These are phyloP conservation scores for Aspergillus indologenus DNA, from an alignment of 495 filamentous ascomycete genomes.

Conservation along the genomic window DNA sequence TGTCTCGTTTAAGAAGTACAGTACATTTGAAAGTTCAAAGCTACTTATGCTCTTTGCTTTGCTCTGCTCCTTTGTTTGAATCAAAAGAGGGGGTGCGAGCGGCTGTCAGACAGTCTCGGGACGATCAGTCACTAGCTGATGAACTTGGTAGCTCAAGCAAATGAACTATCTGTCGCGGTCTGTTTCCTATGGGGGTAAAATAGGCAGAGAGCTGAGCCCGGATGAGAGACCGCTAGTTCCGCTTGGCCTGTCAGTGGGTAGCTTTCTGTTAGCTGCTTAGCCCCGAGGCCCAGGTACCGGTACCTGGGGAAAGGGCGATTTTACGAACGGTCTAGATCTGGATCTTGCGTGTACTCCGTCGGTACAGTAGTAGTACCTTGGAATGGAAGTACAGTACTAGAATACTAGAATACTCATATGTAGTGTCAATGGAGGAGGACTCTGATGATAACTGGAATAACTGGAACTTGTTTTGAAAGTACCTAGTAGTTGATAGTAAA, in stretches of 20 bases:
- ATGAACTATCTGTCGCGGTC: neutral
- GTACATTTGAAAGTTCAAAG: neutral
- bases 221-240: neutral
- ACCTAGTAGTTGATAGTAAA: too few relatives aligned
- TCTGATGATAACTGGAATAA: too few relatives aligned
- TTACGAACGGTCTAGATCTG: too few relatives aligned
- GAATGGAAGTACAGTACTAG: too few relatives aligned
- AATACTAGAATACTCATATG: too few relatives aligned
- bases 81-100: neutral
- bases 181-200: constrained; percentile 1
- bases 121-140: constrained; percentile 8
- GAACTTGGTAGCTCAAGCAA: neutral
- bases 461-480: too few relatives aligned
- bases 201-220: constrained; percentile 1
- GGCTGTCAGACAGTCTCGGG: constrained; percentile 2
- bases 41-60: constrained; percentile 9
- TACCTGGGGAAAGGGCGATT: neutral
- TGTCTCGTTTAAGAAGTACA: neutral
- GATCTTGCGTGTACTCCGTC: too few relatives aligned
- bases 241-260: neutral
- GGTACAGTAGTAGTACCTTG: too few relatives aligned
- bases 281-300: neutral
- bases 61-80: constrained; percentile 18
- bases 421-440: too few relatives aligned
- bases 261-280: neutral